Evolutionary conservation across 1,139 yeast genomes (phyloP).

Genomic region (Diutina rugosa): DNA sequence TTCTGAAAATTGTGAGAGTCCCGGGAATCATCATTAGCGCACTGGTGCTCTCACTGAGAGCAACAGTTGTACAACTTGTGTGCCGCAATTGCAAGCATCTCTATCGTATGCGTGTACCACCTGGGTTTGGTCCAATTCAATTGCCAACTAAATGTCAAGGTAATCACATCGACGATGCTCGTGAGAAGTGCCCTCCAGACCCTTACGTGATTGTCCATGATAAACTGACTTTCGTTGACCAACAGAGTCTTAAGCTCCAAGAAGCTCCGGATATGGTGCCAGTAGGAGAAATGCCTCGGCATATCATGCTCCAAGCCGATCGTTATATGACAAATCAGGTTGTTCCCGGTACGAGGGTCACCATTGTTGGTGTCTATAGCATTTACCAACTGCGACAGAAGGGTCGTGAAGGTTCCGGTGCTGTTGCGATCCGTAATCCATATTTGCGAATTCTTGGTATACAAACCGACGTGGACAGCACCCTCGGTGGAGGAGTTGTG

Average conservation of each 20-base stretch:
- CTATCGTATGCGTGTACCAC: slow-evolving; percentile 46
- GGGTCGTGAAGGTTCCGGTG: slow-evolving; percentile 13
- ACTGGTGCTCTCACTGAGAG: slow-evolving; percentile 79
- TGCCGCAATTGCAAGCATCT: slow-evolving; percentile 86
- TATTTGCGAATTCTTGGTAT: slow-evolving; percentile 81
- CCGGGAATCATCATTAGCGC: slow-evolving; percentile 93
- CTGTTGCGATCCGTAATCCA: slow-evolving; percentile 86
- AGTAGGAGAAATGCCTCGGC: slow-evolving; percentile 98
- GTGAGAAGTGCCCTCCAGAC: slow-evolving; percentile 71
- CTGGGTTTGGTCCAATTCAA: slow-evolving; percentile 70
- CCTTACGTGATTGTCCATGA: slow-evolving; percentile 93
- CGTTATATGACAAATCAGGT: slow-evolving; percentile 81
- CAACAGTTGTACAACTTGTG: slow-evolving; percentile 71
- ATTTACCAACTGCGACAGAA: slow-evolving; percentile 64
- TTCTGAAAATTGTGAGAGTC: slow-evolving; percentile 78
- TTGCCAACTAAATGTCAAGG: slow-evolving; percentile 71
- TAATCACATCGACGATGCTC: slow-evolving; percentile 34
- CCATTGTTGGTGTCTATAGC: slow-evolving; percentile 83
- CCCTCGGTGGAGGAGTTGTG: slow-evolving; percentile 46
- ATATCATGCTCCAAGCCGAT: slow-evolving; percentile 77
- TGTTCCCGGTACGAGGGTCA: slow-evolving; percentile 91
- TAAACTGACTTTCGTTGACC: slow-evolving; percentile 84
- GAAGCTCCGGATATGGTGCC: slow-evolving; percentile 98
- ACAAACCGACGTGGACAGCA: slow-evolving; percentile 68
- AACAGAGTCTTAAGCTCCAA: slow-evolving; percentile 85